These are phyloP conservation scores for Neofusicoccum kwambonambiense DNA, from an alignment of 2,329 filamentous ascomycete genomes.

Conservation along the genomic window DNA sequence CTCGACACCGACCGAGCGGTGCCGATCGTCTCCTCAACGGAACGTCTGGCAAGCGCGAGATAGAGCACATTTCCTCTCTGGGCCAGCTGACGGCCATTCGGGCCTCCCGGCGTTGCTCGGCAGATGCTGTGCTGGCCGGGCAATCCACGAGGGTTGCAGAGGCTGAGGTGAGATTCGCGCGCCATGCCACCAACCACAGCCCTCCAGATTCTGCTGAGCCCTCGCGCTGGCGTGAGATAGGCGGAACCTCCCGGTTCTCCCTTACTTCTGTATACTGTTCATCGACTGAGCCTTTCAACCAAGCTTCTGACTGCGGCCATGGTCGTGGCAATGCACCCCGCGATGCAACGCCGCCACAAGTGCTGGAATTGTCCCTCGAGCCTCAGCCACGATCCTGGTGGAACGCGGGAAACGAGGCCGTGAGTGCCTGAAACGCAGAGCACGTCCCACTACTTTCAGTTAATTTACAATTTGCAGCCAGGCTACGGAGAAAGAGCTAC, in stretches of 20 bases:
- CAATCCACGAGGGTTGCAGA: not conserved
- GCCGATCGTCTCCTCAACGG: not conserved
- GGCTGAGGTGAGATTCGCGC: conserved; percentile 7
- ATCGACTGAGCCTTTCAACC: not conserved
- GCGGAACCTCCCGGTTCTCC: not conserved
- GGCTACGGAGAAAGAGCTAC: not conserved
- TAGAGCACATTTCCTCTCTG: not conserved
- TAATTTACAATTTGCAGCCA: not conserved
- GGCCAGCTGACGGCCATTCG: not conserved
- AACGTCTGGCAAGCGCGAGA: not conserved
- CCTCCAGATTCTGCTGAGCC: conserved; percentile 1
- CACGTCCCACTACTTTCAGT: not conserved
- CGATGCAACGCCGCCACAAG: not conserved
- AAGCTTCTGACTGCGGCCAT: conserved; percentile 12
- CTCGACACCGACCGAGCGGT: not conserved
- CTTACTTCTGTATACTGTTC: not conserved
- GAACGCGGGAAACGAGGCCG: not conserved
- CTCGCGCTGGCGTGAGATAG: conserved; percentile 1
- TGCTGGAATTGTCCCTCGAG: not conserved
- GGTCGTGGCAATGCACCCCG: conserved; percentile 4
- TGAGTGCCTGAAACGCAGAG: not conserved
- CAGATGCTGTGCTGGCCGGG: not conserved
- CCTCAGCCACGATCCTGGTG: not conserved
- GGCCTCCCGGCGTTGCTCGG: not conserved
- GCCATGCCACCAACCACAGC: not conserved